Base-by-base conservation (phyloP, 495 filamentous ascomycete genomes). In the Penicillium daleae region DNA sequence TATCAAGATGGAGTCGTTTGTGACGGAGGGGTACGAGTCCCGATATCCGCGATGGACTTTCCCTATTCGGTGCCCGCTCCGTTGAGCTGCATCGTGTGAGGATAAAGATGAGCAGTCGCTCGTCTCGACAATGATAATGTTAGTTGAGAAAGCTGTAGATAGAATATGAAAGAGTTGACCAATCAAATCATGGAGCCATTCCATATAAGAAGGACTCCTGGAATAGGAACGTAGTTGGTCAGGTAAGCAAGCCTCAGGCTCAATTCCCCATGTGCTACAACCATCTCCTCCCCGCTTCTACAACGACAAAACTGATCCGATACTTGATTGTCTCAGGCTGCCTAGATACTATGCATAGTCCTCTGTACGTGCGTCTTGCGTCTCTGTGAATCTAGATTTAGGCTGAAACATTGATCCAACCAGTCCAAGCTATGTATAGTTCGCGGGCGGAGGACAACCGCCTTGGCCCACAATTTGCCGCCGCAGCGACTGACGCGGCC, bases 401-500 rank as follows among this genome's bases (percentile, higher is more conserved):
- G 57, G 37, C 64, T 65, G 67, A 65, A 65, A 67, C 62, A 58
- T 37, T 40, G 26, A 54, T 27, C 35, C 40, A 27, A 21, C 19
- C 13, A 48, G 48, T 40, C 55, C 33, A 40, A 54, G 56, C 67
- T 61, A 70, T 59, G 56, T 65, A 71, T 66, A 69, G 66, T 56
- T 60, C 61, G 52, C 26, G 9, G 52, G 63, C 63, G 66, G 61
- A 61, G 51, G 62, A 29, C 29, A 67, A 56, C 46, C 29, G 55
- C 50, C 29, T 37, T 42, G 53, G 39, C 49, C 61, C 50, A 62
- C 46, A 57, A 60, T 50, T 27, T 56, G 55, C 56, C 46, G 59
- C 53, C 52, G 57, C 54, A 57, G n/a, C 26, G 57, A 66, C 59
- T 67, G 69, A 71, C 69, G 69, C 64, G 69, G 59, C 63, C 37